Evolutionary conservation across 306 rosid genomes (phyloP).

Genomic region (barrel medic (Medicago truncatula)): MtrunA17r5.0-ANR NC_053042.1:9743501-9744000

Average conservation of each 20-base stretch:
- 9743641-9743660: slow-evolving; percentile 12
- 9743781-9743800: not conserved
- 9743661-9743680: not conserved
- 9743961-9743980: too few species aligned
- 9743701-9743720: too few species aligned
- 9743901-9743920: not conserved
- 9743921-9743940: not conserved
- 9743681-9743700: not conserved
- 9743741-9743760: not conserved
- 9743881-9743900: not conserved
- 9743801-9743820: slow-evolving; percentile 2
- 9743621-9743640: slow-evolving; percentile 10
- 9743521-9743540: not conserved
- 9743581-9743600: not conserved
- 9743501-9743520: not conserved
- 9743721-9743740: not conserved
- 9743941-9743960: not conserved
- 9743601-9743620: slow-evolving; percentile 53
- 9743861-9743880: not conserved
- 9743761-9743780: not conserved
- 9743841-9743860: slow-evolving; percentile 3
- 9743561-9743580: not conserved
- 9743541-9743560: not conserved
- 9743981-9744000: too few species aligned
- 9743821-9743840: not conserved